A percentile compares a stretch with the other conserved stretches of the same genome.
These are phyloP conservation scores for Hansenula sp. DNA, from an alignment of 1,139 yeast species.

Conservation along the genomic window DNA sequence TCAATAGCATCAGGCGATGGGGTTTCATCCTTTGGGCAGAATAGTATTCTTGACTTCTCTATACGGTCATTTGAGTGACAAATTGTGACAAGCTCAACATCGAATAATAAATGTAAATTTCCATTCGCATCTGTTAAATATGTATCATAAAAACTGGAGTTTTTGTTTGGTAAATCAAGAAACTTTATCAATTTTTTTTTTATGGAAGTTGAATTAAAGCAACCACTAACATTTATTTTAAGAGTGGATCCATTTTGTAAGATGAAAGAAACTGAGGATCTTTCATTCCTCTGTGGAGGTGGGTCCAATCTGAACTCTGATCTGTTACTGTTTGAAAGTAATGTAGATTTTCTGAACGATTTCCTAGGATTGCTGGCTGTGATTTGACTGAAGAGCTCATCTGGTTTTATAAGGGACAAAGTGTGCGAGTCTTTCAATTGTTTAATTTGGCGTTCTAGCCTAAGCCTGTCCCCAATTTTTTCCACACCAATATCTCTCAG, in stretches of 20 bases:
- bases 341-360: constrained; percentile 5
- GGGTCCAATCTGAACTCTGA: constrained; percentile 21
- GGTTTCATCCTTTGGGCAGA: constrained; percentile 58
- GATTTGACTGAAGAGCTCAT: constrained; percentile 32
- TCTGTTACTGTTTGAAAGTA: constrained; percentile 14
- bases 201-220: constrained; percentile 77
- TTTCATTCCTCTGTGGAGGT: constrained; percentile 24
- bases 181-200: constrained; percentile 67
- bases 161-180: constrained; percentile 42
- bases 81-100: constrained; percentile 76
- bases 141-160: constrained; percentile 47
- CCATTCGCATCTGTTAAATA: constrained; percentile 42
- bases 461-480: constrained; percentile 79
- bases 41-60: constrained; percentile 70
- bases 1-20: constrained; percentile 71
- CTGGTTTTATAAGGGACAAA: constrained; percentile 29
- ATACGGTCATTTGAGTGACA: constrained; percentile 72
- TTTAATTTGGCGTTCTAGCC: constrained; percentile 53
- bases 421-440: constrained; percentile 29
- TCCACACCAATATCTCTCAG: constrained; percentile 71
- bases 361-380: constrained; percentile 25
- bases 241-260: constrained; percentile 74
- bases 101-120: constrained; percentile 55
- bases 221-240: constrained; percentile 71
- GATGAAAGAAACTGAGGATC: constrained; percentile 43